These are phyloP conservation scores for Citrus reticulata DNA, from an alignment of 345 rosid species.

Conservation along the genomic window DNA sequence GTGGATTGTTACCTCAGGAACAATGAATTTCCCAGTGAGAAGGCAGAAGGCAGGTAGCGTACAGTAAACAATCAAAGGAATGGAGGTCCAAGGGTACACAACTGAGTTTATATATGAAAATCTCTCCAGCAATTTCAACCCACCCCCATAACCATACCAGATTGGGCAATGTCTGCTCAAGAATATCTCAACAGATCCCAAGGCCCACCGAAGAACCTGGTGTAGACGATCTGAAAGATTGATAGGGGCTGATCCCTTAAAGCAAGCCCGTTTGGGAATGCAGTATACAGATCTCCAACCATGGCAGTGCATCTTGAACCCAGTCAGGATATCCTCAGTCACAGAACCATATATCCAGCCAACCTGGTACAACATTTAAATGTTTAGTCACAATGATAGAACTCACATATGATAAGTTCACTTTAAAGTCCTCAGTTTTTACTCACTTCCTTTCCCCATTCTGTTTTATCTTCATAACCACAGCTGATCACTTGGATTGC, in stretches of 20 bases:
- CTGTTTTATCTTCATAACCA: constrained; percentile 97
- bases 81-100: constrained; percentile 87
- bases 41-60: constrained; percentile 91
- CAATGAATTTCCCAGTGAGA: constrained; percentile 90
- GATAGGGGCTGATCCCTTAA: constrained; percentile 94
- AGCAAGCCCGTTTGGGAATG: constrained; percentile 83
- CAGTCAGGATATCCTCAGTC: constrained; percentile 90
- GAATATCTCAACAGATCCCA: constrained; percentile 96
- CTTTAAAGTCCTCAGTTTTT: neutral
- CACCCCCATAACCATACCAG: constrained; percentile 99
- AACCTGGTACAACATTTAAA: constrained; percentile 41
- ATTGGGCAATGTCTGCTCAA: constrained; percentile 94
- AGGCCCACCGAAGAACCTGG: constrained; percentile 98
- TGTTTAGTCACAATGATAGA: constrained; percentile 8
- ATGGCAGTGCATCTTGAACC: constrained; percentile 98
- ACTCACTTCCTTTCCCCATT: constrained; percentile 99
- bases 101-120: constrained; percentile 94
- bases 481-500: constrained; percentile 98
- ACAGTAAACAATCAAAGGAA: constrained; percentile 88
- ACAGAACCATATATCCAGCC: constrained; percentile 99
- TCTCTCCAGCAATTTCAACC: constrained; percentile 89
- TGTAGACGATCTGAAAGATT: constrained; percentile 93
- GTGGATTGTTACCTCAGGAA: constrained; percentile 70
- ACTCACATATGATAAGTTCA: neutral
- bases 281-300: constrained; percentile 99